Conservation (phyloP, 2,329 filamentous ascomycete genomes). For the Grosmannia serpens region DNA sequence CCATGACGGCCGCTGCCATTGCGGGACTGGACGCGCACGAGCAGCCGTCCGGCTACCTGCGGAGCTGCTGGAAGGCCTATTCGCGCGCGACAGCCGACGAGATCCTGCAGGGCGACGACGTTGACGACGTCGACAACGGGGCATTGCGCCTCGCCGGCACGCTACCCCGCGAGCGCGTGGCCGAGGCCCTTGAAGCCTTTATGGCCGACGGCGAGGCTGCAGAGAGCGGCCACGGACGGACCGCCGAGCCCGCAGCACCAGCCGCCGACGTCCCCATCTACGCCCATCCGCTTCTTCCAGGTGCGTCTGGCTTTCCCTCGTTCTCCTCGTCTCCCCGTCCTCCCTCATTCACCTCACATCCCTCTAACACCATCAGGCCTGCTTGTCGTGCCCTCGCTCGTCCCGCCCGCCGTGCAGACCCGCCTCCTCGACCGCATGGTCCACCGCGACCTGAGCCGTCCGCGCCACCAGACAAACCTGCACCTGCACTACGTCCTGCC, state of each 20-base stretch:
- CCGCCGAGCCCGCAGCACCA: background rate
- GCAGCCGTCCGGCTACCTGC: slow-evolving; percentile 60
- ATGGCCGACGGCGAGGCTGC: slow-evolving; percentile 11
- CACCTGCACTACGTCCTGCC: slow-evolving; percentile 24
- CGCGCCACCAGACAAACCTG: slow-evolving; percentile 73
- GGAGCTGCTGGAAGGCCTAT: slow-evolving; percentile 63
- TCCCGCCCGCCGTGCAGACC: slow-evolving; percentile 59
- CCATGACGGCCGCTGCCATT: slow-evolving; percentile 28
- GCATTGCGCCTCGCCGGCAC: slow-evolving; percentile 3
- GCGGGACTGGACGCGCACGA: slow-evolving; percentile 61
- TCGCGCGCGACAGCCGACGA: slow-evolving; percentile 45
- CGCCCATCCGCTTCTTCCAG: slow-evolving; percentile 55
- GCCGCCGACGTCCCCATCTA: slow-evolving; percentile 35
- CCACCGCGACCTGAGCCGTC: slow-evolving; percentile 52
- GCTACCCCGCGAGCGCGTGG: slow-evolving; percentile 23
- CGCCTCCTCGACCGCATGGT: slow-evolving; percentile 61
- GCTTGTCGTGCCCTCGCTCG: slow-evolving; percentile 60
- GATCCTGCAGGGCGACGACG: slow-evolving; percentile 40
- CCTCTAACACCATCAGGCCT: slow-evolving; percentile 48
- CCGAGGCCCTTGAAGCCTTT: slow-evolving; percentile 31
- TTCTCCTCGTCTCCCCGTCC: no score
- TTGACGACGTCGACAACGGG: slow-evolving; percentile 40
- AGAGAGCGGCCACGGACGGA: no score
- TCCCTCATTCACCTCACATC: background rate
- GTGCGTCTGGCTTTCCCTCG: slow-evolving; percentile 33